phyloP scores from a whole-genome alignment of 1,139 yeast species.

The Tardiomyces digboiensis region DNA sequence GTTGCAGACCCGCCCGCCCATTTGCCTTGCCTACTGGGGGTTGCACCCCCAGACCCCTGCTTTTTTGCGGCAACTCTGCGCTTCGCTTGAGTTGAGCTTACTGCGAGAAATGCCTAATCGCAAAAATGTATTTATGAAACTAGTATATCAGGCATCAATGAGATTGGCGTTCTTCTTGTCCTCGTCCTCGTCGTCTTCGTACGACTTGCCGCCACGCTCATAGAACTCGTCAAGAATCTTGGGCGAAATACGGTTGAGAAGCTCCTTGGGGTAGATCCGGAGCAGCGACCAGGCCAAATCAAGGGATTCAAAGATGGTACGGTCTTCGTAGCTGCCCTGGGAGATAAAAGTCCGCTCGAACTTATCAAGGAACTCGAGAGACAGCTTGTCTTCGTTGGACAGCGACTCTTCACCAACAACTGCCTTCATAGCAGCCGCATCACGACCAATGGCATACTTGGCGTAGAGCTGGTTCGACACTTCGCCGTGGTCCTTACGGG shows the following conservation, averaged over 20 bases:
- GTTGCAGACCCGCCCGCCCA: no score
- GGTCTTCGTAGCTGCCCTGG: constrained; percentile 95
- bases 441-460: constrained; percentile 98
- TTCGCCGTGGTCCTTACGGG: constrained; percentile 99
- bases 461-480: constrained; percentile 98
- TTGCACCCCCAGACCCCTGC: no score
- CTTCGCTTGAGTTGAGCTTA: no score
- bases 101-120: no score
- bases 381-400: constrained; percentile 93
- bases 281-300: constrained; percentile 98
- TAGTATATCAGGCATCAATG: constrained; percentile 38
- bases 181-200: constrained; percentile 28
- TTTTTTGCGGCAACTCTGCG: no score
- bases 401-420: constrained; percentile 99
- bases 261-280: constrained; percentile 97
- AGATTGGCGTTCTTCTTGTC: constrained; percentile 31
- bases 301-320: constrained; percentile 88
- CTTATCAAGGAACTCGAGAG: constrained; percentile 94
- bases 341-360: constrained; percentile 91
- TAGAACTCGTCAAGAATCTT: constrained; percentile 92
- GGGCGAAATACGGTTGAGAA: constrained; percentile 97
- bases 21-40: no score
- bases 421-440: constrained; percentile 99
- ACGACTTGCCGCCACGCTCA: constrained; percentile 54
- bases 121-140: no score